These are phyloP conservation scores for Penicillium sp. DNA, from an alignment of 2,329 filamentous ascomycete genomes.

Conservation along the genomic window DNA sequence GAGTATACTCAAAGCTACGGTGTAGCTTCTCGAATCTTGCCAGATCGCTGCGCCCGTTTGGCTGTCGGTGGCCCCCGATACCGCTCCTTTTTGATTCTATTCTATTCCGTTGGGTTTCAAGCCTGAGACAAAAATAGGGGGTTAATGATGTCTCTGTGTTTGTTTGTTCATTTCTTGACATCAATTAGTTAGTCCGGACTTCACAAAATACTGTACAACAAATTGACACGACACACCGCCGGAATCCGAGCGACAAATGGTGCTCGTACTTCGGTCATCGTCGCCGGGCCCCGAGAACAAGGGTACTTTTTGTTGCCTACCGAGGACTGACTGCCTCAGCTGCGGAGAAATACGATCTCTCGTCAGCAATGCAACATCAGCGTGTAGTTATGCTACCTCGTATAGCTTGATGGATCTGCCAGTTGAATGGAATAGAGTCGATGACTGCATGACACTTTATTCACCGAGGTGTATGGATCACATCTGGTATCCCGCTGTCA, in stretches of 20 bases:
- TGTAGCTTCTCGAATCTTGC: constrained; percentile 3
- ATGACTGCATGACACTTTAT: not conserved
- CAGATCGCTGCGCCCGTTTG: not conserved
- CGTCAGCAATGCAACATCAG: not conserved
- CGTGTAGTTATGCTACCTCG: not conserved
- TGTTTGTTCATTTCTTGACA: not conserved
- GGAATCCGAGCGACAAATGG: constrained; percentile 9
- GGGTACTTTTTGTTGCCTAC: not conserved
- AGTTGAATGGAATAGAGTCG: not conserved
- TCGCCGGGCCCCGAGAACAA: not conserved
- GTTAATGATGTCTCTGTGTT: not conserved
- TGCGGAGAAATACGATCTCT: not conserved
- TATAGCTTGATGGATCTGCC: not conserved
- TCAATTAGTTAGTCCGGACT: not conserved
- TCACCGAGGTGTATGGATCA: not conserved
- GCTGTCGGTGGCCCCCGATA: not conserved
- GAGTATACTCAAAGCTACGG: constrained; percentile 8
- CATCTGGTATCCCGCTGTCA: not conserved
- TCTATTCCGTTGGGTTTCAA: constrained; percentile 12
- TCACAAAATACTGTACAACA: too few species aligned
- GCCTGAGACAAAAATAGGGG: not conserved
- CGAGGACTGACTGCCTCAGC: not conserved
- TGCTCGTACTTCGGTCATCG: not conserved
- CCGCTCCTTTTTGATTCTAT: not conserved
- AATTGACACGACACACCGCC: not conserved